These are phyloP conservation scores for Wallacemonas sp. DNA, from an alignment of 208 protist genomes.

Conservation along the genomic window DNA sequence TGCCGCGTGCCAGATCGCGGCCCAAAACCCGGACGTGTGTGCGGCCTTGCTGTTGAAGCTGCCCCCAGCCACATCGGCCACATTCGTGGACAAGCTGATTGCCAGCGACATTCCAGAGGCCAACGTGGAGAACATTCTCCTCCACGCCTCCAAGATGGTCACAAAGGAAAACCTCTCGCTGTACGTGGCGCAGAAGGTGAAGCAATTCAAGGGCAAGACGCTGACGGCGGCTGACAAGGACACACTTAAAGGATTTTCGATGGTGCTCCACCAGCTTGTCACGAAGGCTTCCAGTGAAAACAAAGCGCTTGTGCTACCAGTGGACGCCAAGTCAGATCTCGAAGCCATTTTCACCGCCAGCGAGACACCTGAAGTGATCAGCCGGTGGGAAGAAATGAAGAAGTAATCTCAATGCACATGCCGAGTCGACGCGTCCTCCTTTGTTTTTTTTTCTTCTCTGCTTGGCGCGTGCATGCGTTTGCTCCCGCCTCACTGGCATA, in stretches of 20 bases:
- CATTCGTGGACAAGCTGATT: conserved; percentile 50
- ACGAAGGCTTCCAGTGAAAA: conserved; percentile 65
- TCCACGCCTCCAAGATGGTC: conserved; percentile 44
- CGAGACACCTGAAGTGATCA: conserved; percentile 45
- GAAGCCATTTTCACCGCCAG: conserved; percentile 49
- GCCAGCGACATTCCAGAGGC: conserved; percentile 41
- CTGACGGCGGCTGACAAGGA: conserved; percentile 36
- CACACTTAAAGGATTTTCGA: conserved; percentile 46
- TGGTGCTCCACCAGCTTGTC: conserved; percentile 61
- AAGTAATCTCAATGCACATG: too few species aligned
- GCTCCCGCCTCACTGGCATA: too few species aligned
- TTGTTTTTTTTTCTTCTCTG: too few species aligned
- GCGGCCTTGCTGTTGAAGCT: conserved; percentile 52
- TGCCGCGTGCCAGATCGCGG: conserved; percentile 41
- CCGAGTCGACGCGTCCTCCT: too few species aligned
- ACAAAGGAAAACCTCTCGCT: conserved; percentile 59
- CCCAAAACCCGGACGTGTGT: conserved; percentile 60
- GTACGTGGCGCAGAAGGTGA: conserved; percentile 42
- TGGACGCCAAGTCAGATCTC: conserved; percentile 43
- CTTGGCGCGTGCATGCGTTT: too few species aligned
- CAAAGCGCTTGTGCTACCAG: conserved; percentile 66
- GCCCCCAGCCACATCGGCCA: conserved; percentile 28
- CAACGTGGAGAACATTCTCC: conserved; percentile 54
- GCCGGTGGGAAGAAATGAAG: conserved; percentile 71
- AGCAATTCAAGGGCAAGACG: conserved; percentile 50